Base-by-base conservation (phyloP, 2,329 filamentous ascomycete species). In the Monosporascus sp. region DNA sequence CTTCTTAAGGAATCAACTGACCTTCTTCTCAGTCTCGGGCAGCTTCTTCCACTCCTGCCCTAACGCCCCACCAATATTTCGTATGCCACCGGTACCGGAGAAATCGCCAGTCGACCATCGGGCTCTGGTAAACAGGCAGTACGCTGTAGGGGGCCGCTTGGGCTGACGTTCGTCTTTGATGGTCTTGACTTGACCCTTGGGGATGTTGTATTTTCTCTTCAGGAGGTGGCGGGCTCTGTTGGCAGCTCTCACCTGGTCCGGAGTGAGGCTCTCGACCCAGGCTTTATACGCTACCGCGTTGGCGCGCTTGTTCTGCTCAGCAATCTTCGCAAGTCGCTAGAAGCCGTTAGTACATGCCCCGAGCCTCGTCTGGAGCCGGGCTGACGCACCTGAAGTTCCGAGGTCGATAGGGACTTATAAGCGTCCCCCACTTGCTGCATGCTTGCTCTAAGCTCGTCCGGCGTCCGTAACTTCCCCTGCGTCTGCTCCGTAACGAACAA, bases 131-230 rank as follows among this genome's bases (percentile, higher is more conserved):
- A 68, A 83, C 4, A 68, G 52, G 8, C 51, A 47, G 57, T 62
- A 81, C 25, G 71, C 24, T 14, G 50, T 61, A 14, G 37, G 0
- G 11, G 72, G 60, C 37, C 57, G 60, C 64, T 73, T 75, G 57
- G 80, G 80, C 36, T 69, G 56, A 41, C 81, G 79, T 3, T 73
- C 67, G 60, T 84, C 81, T 2, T 55, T 57, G 57, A 83, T 73
- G 18, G 51, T 1, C 49, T 57, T 59, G 18, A 49, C n/a, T 42
- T 34, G 3, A 22, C 51, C 44, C 57, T 63, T 61, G 48, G 65
- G 66, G 57, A 64, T 61, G 48, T 60, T 55, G 49, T 62, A 61
- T 51, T 72, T 70, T 50, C 63, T 70, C 52, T 65, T 66, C 47
- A 83, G 71, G 25, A 55, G 56, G 7, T 46, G 56, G 52, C 81